These are phyloP conservation scores for Metschnikowia lachancei DNA, from an alignment of 805 yeast species.

Conservation along the genomic window DNA sequence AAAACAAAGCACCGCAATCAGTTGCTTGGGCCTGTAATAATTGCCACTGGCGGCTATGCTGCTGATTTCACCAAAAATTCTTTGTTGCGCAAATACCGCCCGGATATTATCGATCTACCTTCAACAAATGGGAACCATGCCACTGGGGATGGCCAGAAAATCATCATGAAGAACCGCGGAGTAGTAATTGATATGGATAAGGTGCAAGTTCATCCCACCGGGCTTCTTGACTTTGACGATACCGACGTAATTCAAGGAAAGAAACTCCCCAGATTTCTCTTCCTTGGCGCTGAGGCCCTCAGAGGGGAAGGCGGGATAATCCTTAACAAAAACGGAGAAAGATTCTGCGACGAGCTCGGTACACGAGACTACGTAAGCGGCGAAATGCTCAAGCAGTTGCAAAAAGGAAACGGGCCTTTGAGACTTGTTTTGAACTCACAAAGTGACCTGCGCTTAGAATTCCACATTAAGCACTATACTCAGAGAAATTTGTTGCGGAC, in stretches of 20 bases:
- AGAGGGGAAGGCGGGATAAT: constrained; percentile 67
- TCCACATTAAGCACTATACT: constrained; percentile 56
- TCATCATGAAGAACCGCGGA: constrained; percentile 51
- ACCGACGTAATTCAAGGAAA: constrained; percentile 42
- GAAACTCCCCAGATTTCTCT: constrained; percentile 47
- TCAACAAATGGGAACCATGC: constrained; percentile 62
- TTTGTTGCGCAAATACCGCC: constrained; percentile 53
- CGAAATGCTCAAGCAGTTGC: constrained; percentile 47
- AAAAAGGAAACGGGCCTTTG: constrained; percentile 44
- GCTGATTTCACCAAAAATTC: constrained; percentile 58
- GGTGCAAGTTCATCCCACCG: constrained; percentile 69
- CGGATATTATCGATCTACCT: constrained; percentile 55
- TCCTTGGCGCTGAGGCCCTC: constrained; percentile 63
- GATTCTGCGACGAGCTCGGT: constrained; percentile 60
- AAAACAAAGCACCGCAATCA: constrained; percentile 31
- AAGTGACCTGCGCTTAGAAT: constrained; percentile 44
- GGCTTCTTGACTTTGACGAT: constrained; percentile 50
- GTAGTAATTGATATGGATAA: constrained; percentile 60
- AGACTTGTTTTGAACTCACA: constrained; percentile 49
- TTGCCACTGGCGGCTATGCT: constrained; percentile 68
- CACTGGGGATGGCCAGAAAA: constrained; percentile 62
- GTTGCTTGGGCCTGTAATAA: constrained; percentile 54
- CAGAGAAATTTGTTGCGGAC: constrained; percentile 54
- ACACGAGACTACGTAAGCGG: constrained; percentile 60
- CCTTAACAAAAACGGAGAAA: constrained; percentile 48